Evolutionary conservation across 805 yeast genomes (phyloP).

Genomic region (Wickerhamiella kurtzmanii): DNA sequence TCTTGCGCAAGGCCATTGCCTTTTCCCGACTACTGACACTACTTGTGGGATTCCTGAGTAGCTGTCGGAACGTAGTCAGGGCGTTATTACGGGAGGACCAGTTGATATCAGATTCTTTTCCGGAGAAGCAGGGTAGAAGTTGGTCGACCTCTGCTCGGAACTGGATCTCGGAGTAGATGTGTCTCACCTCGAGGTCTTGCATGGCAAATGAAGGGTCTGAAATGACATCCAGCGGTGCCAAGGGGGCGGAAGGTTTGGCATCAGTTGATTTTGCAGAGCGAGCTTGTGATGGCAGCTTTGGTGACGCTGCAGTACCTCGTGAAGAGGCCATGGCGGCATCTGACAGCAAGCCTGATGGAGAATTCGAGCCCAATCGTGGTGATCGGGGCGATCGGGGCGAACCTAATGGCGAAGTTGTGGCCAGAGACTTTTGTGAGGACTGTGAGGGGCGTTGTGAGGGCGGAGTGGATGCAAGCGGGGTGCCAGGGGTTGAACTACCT

Average conservation of each 20-base stretch:
- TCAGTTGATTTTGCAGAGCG: too few relatives aligned
- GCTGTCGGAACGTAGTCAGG: conserved; percentile 42
- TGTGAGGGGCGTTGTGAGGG: too few relatives aligned
- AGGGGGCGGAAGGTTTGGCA: too few relatives aligned
- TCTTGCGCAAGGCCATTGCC: conserved; percentile 28
- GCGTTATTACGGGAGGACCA: conserved; percentile 64
- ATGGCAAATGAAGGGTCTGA: conserved; percentile 22
- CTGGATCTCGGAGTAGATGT: conserved; percentile 22
- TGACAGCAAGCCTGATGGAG: not conserved
- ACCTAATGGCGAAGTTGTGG: too few relatives aligned
- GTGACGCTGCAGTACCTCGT: too few relatives aligned
- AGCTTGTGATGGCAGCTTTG: too few relatives aligned
- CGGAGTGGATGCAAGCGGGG: too few relatives aligned
- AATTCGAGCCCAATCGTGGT: not conserved
- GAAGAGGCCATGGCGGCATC: too few relatives aligned
- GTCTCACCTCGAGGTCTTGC: conserved; percentile 29
- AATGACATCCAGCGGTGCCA: conserved; percentile 4
- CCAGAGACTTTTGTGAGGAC: not conserved
- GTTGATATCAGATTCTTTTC: conserved; percentile 75
- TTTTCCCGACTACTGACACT: conserved; percentile 11
- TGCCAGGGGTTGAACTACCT: not conserved
- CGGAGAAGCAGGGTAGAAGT: conserved; percentile 34
- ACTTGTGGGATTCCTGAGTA: conserved; percentile 25
- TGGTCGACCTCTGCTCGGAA: conserved; percentile 23
- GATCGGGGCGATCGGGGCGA: not conserved